Base-by-base conservation (phyloP, 2,329 filamentous ascomycete genomes). In the Fusarium anthophilum region DNA sequence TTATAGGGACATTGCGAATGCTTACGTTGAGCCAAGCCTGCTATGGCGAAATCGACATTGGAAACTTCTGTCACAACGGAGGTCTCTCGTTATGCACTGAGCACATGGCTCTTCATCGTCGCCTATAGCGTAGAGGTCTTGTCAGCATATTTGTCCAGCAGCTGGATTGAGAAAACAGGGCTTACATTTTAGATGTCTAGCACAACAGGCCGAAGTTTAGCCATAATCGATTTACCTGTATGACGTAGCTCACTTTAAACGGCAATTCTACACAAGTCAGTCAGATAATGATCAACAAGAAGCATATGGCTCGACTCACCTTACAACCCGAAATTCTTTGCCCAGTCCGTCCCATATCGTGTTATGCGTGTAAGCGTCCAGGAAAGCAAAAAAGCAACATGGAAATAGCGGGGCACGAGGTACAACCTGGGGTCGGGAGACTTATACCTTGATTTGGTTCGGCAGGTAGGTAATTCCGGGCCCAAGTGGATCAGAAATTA, bases 81-180 rank as follows among this genome's bases (percentile, higher is more conserved):
- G 17, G 17, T 53, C 26, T 37, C 32, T 53, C 4, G 35, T 53
- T 2, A 53, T 37, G 3, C 50, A 53, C 22, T 53, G 50, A 14
- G 30, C n/a, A 53, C 50, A 53, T 2, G 50, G 50, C n/a, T 37
- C 24, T 20, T 53, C 50, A 38, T 53, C 50, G 9, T 53, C 50
- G 1, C 50, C 50, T 53, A 5, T 14, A 7, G 5, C 15, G 17
- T 15, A 11, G 6, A 32, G 14, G 5, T 20, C 12, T 3, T 24
- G 0, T 53, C 4, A 26, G n/a, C 8, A 10, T 14, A 20, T 26
- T 10, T 9, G 6, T 14, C 11, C 17, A 15, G 24, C 4, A 28
- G 5, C 4, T 28, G 4, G 26, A 5, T 3, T 15, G 3, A 4
- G 15, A 24, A 5, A 20, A 4, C 9, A n/a, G 9, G 26, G 5